A percentile compares a stretch with the other conserved stretches of the same genome.
These are phyloP conservation scores for Myochromella boudieri DNA, from an alignment of 768 basidiomycete genomes.

Conservation along the genomic window DNA sequence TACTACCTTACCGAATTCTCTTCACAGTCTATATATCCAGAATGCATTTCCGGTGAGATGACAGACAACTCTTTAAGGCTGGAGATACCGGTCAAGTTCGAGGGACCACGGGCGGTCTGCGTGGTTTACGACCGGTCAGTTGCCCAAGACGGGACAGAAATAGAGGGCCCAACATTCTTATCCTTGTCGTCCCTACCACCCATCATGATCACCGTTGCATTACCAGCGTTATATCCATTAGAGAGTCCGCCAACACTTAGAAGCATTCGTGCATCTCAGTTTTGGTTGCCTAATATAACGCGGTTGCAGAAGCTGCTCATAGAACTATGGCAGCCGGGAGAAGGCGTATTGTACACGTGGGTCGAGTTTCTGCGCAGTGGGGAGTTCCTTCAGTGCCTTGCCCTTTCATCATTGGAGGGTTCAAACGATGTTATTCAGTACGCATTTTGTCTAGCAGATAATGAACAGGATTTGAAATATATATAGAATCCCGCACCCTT, in stretches of 20 bases:
- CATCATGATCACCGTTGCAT: constrained; percentile 52
- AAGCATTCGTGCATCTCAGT: constrained; percentile 53
- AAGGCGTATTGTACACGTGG: constrained; percentile 67
- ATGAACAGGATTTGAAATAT: constrained; percentile 8
- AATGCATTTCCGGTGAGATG: constrained; percentile 51
- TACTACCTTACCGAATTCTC: constrained; percentile 1
- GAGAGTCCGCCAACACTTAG: constrained; percentile 50
- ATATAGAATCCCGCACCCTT: constrained; percentile 53
- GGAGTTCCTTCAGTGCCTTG: constrained; percentile 54
- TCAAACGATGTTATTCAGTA: constrained; percentile 36
- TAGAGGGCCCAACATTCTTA: too few relatives aligned
- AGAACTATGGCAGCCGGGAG: constrained; percentile 62
- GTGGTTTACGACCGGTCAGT: constrained; percentile 29
- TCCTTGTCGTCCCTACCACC: constrained; percentile 61
- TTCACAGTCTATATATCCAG: constrained; percentile 74
- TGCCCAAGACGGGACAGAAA: too few relatives aligned
- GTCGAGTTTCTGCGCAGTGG: constrained; percentile 70
- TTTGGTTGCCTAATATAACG: constrained; percentile 52
- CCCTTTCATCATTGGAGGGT: constrained; percentile 30
- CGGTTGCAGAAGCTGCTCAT: constrained; percentile 40
- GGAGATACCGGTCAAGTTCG: constrained; percentile 67
- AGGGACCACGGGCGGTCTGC: constrained; percentile 35
- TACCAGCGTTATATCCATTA: constrained; percentile 58
- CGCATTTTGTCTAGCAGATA: constrained; percentile 18
- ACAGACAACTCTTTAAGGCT: constrained; percentile 46